Base-by-base conservation (phyloP, 441 rosid species). In the Lepidium campestre region DNA sequence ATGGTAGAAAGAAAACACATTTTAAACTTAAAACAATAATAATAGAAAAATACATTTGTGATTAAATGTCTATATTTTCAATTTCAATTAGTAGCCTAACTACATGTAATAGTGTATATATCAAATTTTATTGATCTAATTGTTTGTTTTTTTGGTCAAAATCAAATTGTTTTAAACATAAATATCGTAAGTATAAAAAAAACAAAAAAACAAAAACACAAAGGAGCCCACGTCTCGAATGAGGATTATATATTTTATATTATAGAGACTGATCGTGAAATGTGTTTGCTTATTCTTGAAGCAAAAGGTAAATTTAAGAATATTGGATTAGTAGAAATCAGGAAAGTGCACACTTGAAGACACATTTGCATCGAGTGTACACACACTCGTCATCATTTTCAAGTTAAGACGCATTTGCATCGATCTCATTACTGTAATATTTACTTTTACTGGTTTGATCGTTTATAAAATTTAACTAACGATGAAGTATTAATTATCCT, bases 391-490 rank as follows among this genome's bases (percentile, higher is more conserved):
- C 68, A 22, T 70, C 42, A 34, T 32, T 61, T 70, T 25, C 41
- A 54, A 35, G 54, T 61, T 70, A 37, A 61, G 53, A 69, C 46
- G 62, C 68, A 71, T 68, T 35, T 71, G 39, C 19, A 55, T 25
- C 29, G 29, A 25, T 70, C 14, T 60, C 32, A 17, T 40, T 49
- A 29, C 58, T 59, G 18, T 46, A 25, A 9, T 36, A 7, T 11
- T n/a, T n/a, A n/a, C n/a, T n/a, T n/a, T n/a, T n/a, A n/a, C n/a
- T n/a, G n/a, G n/a, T n/a, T n/a, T n/a, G n/a, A n/a, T n/a, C n/a
- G n/a, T n/a, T n/a, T n/a, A n/a, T n/a, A n/a, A n/a, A n/a, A n/a
- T n/a, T n/a, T n/a, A n/a, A n/a, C n/a, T n/a, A n/a, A 23, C 27
- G 3, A 23, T 23, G 27, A 23, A 23, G 27, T 23, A 23, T 23